Evolutionary conservation across 2,329 filamentous ascomycete species (phyloP).

Genomic region (Penicillium hesseltinei): DNA sequence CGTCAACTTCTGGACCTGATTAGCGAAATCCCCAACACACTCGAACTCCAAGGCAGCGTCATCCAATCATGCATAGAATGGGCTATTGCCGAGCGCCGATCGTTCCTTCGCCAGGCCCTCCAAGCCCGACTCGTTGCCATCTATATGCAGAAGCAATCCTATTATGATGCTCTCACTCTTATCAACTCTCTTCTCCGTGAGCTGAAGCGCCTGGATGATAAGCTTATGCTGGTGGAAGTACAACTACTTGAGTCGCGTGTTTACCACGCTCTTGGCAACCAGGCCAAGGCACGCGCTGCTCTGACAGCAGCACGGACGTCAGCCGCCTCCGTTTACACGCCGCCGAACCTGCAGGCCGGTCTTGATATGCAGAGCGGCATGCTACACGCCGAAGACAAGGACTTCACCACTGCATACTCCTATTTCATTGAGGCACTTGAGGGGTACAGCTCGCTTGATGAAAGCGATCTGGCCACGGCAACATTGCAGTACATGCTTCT

Average conservation of each 20-base stretch:
- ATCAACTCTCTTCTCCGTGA: slow-evolving; percentile 96
- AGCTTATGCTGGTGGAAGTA: slow-evolving; percentile 95
- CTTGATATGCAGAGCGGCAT: slow-evolving; percentile 99
- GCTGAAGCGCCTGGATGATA: slow-evolving; percentile 97
- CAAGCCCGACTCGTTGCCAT: slow-evolving; percentile 91
- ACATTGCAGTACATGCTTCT: slow-evolving; percentile 99
- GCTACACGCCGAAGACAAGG: slow-evolving; percentile 96
- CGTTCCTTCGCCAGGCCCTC: slow-evolving; percentile 96
- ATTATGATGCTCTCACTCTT: slow-evolving; percentile 93
- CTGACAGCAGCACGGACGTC: slow-evolving; percentile 92
- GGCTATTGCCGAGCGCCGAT: slow-evolving; percentile 90
- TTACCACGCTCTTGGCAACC: slow-evolving; percentile 96
- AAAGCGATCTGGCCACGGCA: slow-evolving; percentile 84
- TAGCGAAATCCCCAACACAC: slow-evolving; percentile 86
- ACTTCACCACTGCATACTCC: slow-evolving; percentile 97
- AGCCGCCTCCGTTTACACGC: slow-evolving; percentile 95
- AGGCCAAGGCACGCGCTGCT: slow-evolving; percentile 90
- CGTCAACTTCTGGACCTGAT: slow-evolving; percentile 96
- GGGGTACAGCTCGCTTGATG: slow-evolving; percentile 92
- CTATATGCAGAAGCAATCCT: slow-evolving; percentile 95
- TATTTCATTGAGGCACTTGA: slow-evolving; percentile 99
- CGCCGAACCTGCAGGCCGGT: slow-evolving; percentile 88
- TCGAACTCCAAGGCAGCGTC: slow-evolving; percentile 89
- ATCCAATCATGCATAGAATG: slow-evolving; percentile 99
- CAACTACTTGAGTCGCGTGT: slow-evolving; percentile 95